These are phyloP conservation scores for Trametes maxima DNA, from an alignment of 768 basidiomycete genomes.

Conservation along the genomic window DNA sequence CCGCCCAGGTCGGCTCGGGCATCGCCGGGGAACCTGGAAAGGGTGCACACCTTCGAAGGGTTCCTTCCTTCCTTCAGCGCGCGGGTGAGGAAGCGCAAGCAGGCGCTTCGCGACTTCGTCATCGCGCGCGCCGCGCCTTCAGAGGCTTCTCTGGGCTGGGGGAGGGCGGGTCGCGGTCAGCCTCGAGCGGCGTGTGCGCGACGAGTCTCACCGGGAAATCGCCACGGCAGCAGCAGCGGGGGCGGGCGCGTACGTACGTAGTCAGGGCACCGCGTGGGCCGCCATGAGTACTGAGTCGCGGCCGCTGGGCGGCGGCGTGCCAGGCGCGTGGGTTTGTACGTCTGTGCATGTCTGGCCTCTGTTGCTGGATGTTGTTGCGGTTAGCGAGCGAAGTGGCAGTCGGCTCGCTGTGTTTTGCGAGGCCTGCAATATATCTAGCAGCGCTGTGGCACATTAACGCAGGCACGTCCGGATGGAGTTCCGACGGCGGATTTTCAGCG, in stretches of 20 bases:
- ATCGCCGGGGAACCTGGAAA: slow-evolving; percentile 1
- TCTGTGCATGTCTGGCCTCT: not conserved
- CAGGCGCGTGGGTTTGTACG: not conserved
- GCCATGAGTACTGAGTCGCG: slow-evolving; percentile 4
- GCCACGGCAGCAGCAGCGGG: not conserved
- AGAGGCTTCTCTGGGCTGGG: slow-evolving; percentile 3
- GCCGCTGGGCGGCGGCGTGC: not conserved
- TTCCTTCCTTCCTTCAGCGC: too few species aligned
- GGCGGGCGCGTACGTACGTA: slow-evolving; percentile 5
- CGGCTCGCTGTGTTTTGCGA: not conserved
- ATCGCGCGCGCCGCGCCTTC: not conserved
- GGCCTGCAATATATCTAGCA: not conserved
- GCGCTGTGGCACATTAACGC: not conserved
- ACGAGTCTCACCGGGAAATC: not conserved
- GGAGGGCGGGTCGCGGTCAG: slow-evolving; percentile 13
- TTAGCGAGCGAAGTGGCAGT: not conserved
- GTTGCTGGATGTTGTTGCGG: slow-evolving; percentile 3
- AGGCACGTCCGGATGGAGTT: not conserved
- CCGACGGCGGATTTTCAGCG: not conserved
- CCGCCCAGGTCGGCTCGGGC: not conserved
- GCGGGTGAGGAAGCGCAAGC: not conserved
- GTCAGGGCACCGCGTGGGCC: slow-evolving; percentile 5
- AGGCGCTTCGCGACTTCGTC: slow-evolving; percentile 15
- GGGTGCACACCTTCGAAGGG: too few species aligned
- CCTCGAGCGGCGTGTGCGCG: slow-evolving; percentile 9